A percentile compares a stretch with the other conserved stretches of the same genome.
phyloP scores from a whole-genome alignment of 768 basidiomycete genomes.

The Amyloporia xantha region DNA sequence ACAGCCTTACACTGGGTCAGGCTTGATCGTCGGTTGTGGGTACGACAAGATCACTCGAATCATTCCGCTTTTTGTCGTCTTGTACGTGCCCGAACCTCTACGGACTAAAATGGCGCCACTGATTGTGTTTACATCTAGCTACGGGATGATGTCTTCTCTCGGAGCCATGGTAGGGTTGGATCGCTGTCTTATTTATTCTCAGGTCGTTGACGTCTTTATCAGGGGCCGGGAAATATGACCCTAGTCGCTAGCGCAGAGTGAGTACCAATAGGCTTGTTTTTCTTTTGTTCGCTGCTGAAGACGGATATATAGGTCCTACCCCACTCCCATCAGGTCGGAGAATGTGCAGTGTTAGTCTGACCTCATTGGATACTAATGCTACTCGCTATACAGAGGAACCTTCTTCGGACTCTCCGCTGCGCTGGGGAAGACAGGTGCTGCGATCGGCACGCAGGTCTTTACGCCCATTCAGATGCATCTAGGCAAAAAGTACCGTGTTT shows the following conservation, averaged over 20 bases:
- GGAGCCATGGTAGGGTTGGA: slow-evolving; percentile 47
- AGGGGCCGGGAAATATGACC: slow-evolving; percentile 71
- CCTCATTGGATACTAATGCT: not conserved
- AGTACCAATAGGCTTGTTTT: slow-evolving; percentile 20
- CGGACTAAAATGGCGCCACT: not conserved
- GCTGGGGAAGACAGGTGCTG: slow-evolving; percentile 65
- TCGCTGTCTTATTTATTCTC: not conserved
- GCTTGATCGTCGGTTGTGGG: slow-evolving; percentile 49
- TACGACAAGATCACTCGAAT: slow-evolving; percentile 62
- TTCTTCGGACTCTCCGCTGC: slow-evolving; percentile 66
- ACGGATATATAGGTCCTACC: not conserved
- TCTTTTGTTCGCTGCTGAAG: not conserved
- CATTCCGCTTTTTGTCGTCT: slow-evolving; percentile 58
- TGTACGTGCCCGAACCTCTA: slow-evolving; percentile 34
- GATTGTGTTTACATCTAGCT: slow-evolving; percentile 29
- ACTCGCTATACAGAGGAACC: slow-evolving; percentile 40
- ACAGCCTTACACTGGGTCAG: slow-evolving; percentile 20
- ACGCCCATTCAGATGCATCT: slow-evolving; percentile 62
- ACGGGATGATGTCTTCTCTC: slow-evolving; percentile 65
- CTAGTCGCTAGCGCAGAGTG: slow-evolving; percentile 62
- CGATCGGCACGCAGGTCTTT: slow-evolving; percentile 62
- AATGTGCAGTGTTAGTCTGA: too few species aligned
- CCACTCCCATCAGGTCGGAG: slow-evolving; percentile 1
- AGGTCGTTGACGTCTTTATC: not conserved
- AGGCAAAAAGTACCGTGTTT: slow-evolving; percentile 44